Conservation (phyloP, 129 eudicot species). For the Lactuca sativa region DNA sequence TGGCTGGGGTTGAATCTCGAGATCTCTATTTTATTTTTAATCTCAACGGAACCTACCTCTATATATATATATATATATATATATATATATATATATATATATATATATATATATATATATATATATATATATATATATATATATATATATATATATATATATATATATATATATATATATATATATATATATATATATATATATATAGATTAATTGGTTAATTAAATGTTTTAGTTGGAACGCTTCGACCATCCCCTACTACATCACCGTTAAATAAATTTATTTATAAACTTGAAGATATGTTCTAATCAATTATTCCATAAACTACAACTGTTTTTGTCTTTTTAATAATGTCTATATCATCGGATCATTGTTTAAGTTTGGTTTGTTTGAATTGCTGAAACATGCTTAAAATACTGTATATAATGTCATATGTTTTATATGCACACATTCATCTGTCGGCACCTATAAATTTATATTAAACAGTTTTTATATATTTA, state of each 20-base stretch:
- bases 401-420: neutral
- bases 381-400: neutral
- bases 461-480: neutral
- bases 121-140: too few relatives aligned
- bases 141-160: too few relatives aligned
- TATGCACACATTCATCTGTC: neutral
- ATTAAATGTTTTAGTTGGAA: neutral
- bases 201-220: neutral
- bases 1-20: too few relatives aligned
- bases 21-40: too few relatives aligned
- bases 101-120: too few relatives aligned
- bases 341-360: neutral
- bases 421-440: too few relatives aligned
- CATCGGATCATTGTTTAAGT: neutral
- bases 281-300: neutral
- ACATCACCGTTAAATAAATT: neutral
- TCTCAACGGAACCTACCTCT: too few relatives aligned
- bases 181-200: too few relatives aligned
- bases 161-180: too few relatives aligned
- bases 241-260: neutral
- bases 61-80: too few relatives aligned
- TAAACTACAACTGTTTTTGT: neutral
- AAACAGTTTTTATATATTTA: neutral
- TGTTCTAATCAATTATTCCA: neutral
- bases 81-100: too few relatives aligned